A percentile compares a stretch with the other conserved stretches of the same genome.
phyloP scores from a whole-genome alignment of 1,284 basidiomycete genomes.

The Cutaneotrichosporon mucoides region DNA sequence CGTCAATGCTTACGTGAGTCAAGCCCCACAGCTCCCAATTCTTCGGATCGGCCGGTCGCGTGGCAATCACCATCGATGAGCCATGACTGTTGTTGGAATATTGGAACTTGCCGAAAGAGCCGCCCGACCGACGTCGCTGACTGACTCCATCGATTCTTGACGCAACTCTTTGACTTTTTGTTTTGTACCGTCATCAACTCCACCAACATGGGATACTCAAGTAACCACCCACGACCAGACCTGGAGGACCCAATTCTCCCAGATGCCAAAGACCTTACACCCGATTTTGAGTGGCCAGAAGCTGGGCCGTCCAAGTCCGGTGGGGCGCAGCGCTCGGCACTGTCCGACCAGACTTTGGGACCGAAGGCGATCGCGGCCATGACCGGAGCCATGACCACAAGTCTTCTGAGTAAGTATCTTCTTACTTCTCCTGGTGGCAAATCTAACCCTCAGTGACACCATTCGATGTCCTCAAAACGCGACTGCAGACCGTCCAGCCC shows the following conservation, averaged over 20 bases:
- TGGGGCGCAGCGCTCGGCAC: conserved; percentile 2
- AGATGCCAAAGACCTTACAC: conserved; percentile 10
- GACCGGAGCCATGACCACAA: conserved; percentile 48
- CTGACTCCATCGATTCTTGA: too few species aligned
- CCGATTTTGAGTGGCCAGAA: conserved; percentile 36
- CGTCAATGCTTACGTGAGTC: not conserved
- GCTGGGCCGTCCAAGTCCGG: conserved; percentile 24
- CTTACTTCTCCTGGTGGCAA: not conserved
- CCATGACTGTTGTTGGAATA: too few species aligned
- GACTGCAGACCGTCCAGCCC: conserved; percentile 48
- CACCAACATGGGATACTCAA: not conserved
- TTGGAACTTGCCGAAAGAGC: too few species aligned
- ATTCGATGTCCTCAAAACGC: conserved; percentile 51
- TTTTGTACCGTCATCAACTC: not conserved
- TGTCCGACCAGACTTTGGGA: conserved; percentile 30
- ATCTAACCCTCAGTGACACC: conserved; percentile 46
- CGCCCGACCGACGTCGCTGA: too few species aligned
- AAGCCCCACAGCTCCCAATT: not conserved
- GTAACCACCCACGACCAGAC: conserved; percentile 1
- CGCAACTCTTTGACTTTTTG: not conserved
- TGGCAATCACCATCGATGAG: not conserved
- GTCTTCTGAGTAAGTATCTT: conserved; percentile 41
- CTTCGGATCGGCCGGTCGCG: not conserved
- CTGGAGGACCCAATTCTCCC: conserved; percentile 12
- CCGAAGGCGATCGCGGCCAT: conserved; percentile 49